A percentile compares a stretch with the other conserved stretches of the same genome.
These are phyloP conservation scores for Hygrophila difformis DNA, from an alignment of 257 asterid species.

Conservation along the genomic window DNA sequence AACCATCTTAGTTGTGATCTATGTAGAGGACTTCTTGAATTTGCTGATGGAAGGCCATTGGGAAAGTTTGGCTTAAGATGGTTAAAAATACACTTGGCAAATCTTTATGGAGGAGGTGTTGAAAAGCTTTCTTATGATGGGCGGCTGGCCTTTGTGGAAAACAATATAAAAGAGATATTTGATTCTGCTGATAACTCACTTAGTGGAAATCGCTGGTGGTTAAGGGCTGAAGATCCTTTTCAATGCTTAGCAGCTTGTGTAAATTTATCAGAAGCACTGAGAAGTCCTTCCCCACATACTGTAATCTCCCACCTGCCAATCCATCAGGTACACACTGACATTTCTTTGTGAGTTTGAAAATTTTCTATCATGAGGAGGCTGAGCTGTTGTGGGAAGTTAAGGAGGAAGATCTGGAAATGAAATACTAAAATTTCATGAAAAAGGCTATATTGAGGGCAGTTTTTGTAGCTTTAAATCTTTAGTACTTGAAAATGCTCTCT, in stretches of 20 bases:
- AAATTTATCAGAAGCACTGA: conserved; percentile 76
- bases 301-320: conserved; percentile 84
- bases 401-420: not conserved
- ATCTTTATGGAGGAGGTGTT: conserved; percentile 81
- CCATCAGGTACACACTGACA: conserved; percentile 58
- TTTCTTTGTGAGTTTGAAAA: not conserved
- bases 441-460: too few species aligned
- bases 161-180: conserved; percentile 57
- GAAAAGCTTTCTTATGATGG: conserved; percentile 81
- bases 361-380: not conserved
- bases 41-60: conserved; percentile 86
- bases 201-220: conserved; percentile 89
- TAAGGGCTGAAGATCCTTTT: conserved; percentile 92
- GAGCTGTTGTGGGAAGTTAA: conserved; percentile 1
- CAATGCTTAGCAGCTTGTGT: conserved; percentile 92
- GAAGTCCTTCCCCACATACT: conserved; percentile 74
- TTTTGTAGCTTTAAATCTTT: too few species aligned
- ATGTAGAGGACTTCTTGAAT: conserved; percentile 93
- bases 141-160: conserved; percentile 78
- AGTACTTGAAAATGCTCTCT: too few species aligned
- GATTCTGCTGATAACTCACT: conserved; percentile 82
- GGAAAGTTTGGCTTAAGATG: conserved; percentile 81
- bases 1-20: conserved; percentile 92
- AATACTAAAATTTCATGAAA: conserved; percentile 4
- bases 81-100: conserved; percentile 90